A percentile compares a stretch with the other conserved stretches of the same genome.
These are phyloP conservation scores for Pseudogymnoascus sp. DNA, from an alignment of 2,329 filamentous ascomycete species.

Conservation along the genomic window DNA sequence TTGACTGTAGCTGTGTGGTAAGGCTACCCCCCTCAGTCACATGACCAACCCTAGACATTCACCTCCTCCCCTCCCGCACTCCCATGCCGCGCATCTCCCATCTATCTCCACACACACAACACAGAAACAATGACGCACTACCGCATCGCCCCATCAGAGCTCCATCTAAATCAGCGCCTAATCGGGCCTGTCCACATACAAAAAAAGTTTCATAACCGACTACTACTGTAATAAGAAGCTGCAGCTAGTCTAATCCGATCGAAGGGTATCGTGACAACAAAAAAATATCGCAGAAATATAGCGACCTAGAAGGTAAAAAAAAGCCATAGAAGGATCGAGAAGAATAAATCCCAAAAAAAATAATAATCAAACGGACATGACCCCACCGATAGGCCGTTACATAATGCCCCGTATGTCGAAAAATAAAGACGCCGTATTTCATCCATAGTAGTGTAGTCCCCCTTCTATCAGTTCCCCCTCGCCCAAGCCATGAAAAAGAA, in stretches of 20 bases:
- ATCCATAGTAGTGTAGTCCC: neutral
- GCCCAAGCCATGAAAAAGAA: neutral
- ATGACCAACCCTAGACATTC: neutral
- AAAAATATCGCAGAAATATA: neutral
- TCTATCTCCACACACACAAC: neutral
- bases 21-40: neutral
- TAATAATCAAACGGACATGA: neutral
- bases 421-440: neutral
- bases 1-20: neutral
- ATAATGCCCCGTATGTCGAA: neutral
- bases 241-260: conserved; percentile 1
- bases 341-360: neutral
- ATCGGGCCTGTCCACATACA: neutral
- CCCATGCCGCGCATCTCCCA: neutral
- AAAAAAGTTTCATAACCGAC: neutral
- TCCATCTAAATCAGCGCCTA: conserved; percentile 1
- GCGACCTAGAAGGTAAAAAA: neutral
- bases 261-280: neutral
- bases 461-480: neutral
- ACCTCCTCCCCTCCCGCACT: neutral
- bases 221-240: neutral
- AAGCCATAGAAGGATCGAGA: neutral
- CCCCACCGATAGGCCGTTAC: neutral
- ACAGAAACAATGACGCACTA: neutral
- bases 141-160: neutral